Conservation (phyloP, 2,329 filamentous ascomycete genomes). For the Remersonia thermophila region DNA sequence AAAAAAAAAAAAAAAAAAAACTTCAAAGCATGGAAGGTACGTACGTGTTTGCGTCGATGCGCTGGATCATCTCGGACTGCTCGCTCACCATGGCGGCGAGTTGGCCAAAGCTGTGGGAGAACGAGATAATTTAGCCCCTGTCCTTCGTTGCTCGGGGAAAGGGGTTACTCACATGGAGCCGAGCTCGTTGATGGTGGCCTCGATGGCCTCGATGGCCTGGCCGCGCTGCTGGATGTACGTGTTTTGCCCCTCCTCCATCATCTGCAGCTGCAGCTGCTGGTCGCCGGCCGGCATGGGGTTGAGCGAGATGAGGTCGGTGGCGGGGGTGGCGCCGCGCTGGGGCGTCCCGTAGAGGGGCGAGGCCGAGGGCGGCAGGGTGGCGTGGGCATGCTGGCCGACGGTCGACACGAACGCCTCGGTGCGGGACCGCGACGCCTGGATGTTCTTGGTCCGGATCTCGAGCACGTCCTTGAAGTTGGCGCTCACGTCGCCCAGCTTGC, state of each 20-base stretch:
- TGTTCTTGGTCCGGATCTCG: conserved; percentile 93
- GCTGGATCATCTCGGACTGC: conserved; percentile 94
- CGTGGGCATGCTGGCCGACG: conserved; percentile 65
- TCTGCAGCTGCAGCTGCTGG: conserved; percentile 58
- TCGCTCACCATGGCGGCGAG: conserved; percentile 94
- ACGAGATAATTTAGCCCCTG: conserved; percentile 1
- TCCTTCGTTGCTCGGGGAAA: not conserved
- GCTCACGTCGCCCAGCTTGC: conserved; percentile 82
- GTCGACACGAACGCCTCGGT: conserved; percentile 96
- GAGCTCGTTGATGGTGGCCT: conserved; percentile 85
- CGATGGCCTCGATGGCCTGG: conserved; percentile 92
- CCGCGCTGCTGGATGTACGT: conserved; percentile 86
- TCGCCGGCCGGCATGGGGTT: conserved; percentile 52
- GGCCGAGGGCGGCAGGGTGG: conserved; percentile 58
- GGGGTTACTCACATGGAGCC: conserved; percentile 40
- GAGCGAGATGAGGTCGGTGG: conserved; percentile 66
- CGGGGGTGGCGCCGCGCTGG: conserved; percentile 51
- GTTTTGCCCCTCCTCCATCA: conserved; percentile 85
- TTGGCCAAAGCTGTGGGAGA: conserved; percentile 67
- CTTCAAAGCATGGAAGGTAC: not conserved
- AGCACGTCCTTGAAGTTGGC: conserved; percentile 96
- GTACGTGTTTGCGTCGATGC: conserved; percentile 72
- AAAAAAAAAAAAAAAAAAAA: too few relatives aligned
- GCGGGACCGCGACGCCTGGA: conserved; percentile 80
- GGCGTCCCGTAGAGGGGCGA: conserved; percentile 81